phyloP scores from a whole-genome alignment of 441 rosid genomes.

The Adansonia rubrostipa region DNA sequence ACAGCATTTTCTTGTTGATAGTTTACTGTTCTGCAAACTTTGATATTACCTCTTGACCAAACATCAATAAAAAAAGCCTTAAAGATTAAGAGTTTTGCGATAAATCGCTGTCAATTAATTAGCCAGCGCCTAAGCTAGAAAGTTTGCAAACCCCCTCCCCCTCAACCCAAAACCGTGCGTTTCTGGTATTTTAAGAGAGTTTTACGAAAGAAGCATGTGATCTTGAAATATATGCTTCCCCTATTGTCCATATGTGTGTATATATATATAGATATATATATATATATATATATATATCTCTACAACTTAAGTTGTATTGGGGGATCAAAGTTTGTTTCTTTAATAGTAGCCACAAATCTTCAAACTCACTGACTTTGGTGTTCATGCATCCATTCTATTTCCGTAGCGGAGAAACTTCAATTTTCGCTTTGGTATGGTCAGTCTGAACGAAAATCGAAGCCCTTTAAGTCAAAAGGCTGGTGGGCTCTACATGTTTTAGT shows the following conservation, averaged over 20 bases:
- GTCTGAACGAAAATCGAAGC: neutral
- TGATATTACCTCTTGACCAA: too few relatives aligned
- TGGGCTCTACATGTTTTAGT: neutral
- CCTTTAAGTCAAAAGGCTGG: neutral
- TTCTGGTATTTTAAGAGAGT: neutral
- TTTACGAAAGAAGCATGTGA: neutral
- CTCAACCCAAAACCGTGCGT: neutral
- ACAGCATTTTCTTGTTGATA: too few relatives aligned
- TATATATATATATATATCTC: too few relatives aligned
- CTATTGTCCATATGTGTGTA: too few relatives aligned
- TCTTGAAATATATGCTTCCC: neutral
- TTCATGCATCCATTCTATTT: neutral
- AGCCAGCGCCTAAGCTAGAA: too few relatives aligned
- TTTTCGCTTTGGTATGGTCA: constrained; percentile 2
- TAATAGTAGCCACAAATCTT: neutral
- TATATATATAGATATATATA: too few relatives aligned
- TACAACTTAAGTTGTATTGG: neutral
- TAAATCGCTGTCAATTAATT: too few relatives aligned
- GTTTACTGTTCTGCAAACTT: too few relatives aligned
- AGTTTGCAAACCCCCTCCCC: neutral
- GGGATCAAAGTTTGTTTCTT: neutral
- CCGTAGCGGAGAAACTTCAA: neutral
- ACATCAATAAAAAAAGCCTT: too few relatives aligned
- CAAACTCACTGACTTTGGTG: neutral
- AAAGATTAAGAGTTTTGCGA: too few relatives aligned